These are phyloP conservation scores for Arthrobotrys musiformis DNA, from an alignment of 2,329 filamentous ascomycete species.

Conservation along the genomic window DNA sequence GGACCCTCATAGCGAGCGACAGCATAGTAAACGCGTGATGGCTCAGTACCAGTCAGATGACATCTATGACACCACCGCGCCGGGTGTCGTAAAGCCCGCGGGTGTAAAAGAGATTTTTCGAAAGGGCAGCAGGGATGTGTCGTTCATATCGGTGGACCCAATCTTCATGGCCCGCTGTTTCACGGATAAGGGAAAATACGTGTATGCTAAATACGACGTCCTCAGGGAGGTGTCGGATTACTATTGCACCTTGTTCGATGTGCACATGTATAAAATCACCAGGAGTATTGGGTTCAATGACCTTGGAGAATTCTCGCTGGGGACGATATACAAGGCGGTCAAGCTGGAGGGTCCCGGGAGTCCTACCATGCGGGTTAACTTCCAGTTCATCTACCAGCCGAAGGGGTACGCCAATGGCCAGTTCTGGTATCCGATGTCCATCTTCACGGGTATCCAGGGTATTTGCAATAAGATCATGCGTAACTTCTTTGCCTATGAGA, in stretches of 20 bases:
- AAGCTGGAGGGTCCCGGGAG: not conserved
- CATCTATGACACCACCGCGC: not conserved
- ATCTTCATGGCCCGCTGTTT: not conserved
- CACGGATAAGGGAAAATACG: not conserved
- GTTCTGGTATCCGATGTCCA: slow-evolving; percentile 30
- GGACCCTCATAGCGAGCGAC: not conserved
- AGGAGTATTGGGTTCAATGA: not conserved
- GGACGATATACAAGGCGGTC: slow-evolving; percentile 34
- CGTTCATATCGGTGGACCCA: too few relatives aligned
- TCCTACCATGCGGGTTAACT: slow-evolving; percentile 23
- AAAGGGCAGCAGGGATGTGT: not conserved
- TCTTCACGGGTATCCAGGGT: slow-evolving; percentile 43
- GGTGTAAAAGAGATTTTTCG: not conserved
- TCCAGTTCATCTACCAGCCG: slow-evolving; percentile 33
- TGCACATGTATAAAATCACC: slow-evolving; percentile 21
- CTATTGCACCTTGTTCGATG: slow-evolving; percentile 31
- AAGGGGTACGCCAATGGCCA: not conserved
- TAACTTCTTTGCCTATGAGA: not conserved
- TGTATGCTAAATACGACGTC: not conserved
- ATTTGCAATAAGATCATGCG: slow-evolving; percentile 17
- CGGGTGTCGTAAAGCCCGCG: too few relatives aligned
- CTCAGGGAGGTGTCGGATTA: slow-evolving; percentile 14
- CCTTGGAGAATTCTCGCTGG: slow-evolving; percentile 31
- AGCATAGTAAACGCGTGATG: too few relatives aligned
- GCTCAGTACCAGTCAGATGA: not conserved